Base-by-base conservation (phyloP, 108 stramenopile species). In the Cyclotella atomus region DNA sequence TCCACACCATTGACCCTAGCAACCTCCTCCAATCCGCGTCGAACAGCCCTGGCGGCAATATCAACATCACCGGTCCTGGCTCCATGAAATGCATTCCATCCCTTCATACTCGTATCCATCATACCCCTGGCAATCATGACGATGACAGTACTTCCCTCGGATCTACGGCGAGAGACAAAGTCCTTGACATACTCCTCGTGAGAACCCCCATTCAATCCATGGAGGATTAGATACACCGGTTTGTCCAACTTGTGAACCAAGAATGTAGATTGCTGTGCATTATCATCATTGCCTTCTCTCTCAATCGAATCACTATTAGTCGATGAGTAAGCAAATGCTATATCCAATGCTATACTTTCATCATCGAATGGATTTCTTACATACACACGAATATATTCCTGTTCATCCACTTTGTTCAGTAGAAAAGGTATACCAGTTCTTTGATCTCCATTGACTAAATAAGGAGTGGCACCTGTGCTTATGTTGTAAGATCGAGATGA, bases 121-220 rank as follows among this genome's bases (percentile, higher is more conserved):
- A 96, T 68, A 2, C 97, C 97, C 12, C 97, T 82, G 2, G 94
- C 92, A 47, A 97, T 78, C 73, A 96, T 77, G 15, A 96, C 91
- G n/a, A 85, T 74, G 15, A 85, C 81, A 0, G 89, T 92, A 33
- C 83, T 76, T 3, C 87, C 85, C 70, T 93, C 85, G 14, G 50
- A 62, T n/a, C 76, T 78, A 30, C 89, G 70, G 19, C 88, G 88
- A 25, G 46, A 16, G 2, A 93, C 86, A 21, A 96, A 79, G 44
- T 97, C 95, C 43, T 79, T 73, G 57, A 97, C 84, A 71, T 95
- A 97, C 45, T 89, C 88, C 78, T 97, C 95, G 4, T 79, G 66
- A 29, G 78, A 83, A 0, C 95, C 95, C 25, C 97, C 96, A 56
- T 93, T 95, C 29, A 97, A 82, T 9, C 97, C 97, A 82, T 97